These are phyloP conservation scores for Ensete ventricosum DNA, from an alignment of 176 grass and related monocot species.

Conservation along the genomic window DNA sequence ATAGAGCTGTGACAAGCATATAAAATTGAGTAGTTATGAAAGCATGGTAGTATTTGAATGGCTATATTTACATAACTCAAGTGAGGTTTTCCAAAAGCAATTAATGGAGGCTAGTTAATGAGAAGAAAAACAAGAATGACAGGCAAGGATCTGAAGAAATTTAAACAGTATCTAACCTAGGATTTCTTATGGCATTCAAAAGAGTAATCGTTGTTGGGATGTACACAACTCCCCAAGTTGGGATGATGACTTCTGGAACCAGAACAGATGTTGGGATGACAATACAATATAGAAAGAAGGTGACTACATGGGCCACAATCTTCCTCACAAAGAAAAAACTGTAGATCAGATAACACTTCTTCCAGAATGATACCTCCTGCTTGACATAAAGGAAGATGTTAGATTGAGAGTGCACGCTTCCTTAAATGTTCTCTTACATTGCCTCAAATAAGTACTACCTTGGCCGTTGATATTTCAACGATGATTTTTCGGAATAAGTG, in stretches of 20 bases:
- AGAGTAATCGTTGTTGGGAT: slow-evolving; percentile 81
- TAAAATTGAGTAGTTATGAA: background rate
- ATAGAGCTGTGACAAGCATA: slow-evolving; percentile 39
- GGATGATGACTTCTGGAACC: slow-evolving; percentile 68
- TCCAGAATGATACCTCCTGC: slow-evolving; percentile 78
- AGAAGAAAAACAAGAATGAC: background rate
- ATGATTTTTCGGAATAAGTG: slow-evolving; percentile 79
- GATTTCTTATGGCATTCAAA: slow-evolving; percentile 65
- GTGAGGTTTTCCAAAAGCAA: background rate
- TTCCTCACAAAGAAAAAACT: slow-evolving; percentile 99
- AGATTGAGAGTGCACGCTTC: background rate
- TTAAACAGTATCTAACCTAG: slow-evolving; percentile 40
- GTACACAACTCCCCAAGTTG: slow-evolving; percentile 77
- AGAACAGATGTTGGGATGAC: slow-evolving; percentile 70
- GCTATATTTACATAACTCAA: no score
- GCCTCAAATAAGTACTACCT: slow-evolving; percentile 26
- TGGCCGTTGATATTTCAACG: slow-evolving; percentile 47
- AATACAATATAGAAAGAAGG: slow-evolving; percentile 82
- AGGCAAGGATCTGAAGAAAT: background rate
- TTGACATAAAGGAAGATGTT: slow-evolving; percentile 11
- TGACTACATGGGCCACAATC: slow-evolving; percentile 65
- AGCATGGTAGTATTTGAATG: no score
- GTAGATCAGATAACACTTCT: slow-evolving; percentile 85
- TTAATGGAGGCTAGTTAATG: background rate
- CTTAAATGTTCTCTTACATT: background rate